Evolutionary conservation across 768 basidiomycete genomes (phyloP).

Genomic region (Rossbeevera mucosa): DNA sequence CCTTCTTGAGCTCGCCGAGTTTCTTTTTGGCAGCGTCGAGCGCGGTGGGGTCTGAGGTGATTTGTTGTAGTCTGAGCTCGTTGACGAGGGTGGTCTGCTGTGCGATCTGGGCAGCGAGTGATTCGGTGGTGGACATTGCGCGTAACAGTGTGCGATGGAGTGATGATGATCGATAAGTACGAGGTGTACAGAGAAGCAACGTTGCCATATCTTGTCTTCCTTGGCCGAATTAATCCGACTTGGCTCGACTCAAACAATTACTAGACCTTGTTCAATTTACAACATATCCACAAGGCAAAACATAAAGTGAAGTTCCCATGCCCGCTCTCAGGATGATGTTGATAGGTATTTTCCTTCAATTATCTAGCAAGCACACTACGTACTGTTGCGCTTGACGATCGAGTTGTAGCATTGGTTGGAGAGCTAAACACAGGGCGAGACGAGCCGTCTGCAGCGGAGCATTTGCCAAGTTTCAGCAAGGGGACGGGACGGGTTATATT

Average conservation of each 20-base stretch:
- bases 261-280: too few relatives aligned
- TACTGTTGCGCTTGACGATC: too few relatives aligned
- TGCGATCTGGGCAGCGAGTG: conserved; percentile 52
- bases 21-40: conserved; percentile 65
- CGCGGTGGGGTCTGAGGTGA: conserved; percentile 40
- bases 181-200: background rate
- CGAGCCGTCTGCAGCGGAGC: too few relatives aligned
- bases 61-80: conserved; percentile 49
- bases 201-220: background rate
- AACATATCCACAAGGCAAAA: too few relatives aligned
- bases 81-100: conserved; percentile 56
- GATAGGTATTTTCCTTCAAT: too few relatives aligned
- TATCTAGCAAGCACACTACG: too few relatives aligned
- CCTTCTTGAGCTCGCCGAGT: conserved; percentile 64
- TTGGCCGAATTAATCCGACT: conserved; percentile 9
- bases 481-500: too few relatives aligned
- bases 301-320: too few relatives aligned
- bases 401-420: too few relatives aligned
- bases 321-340: too few relatives aligned
- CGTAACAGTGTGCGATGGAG: conserved; percentile 11
- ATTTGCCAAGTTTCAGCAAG: too few relatives aligned
- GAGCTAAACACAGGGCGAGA: too few relatives aligned
- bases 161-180: conserved; percentile 33
- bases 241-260: conserved; percentile 21
- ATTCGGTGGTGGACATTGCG: conserved; percentile 39